Percentiles rank a stretch among this genome's conserved stretches.
phyloP scores from a whole-genome alignment of 352 stramenopile species.

The Aphanomyces invadans region DNA sequence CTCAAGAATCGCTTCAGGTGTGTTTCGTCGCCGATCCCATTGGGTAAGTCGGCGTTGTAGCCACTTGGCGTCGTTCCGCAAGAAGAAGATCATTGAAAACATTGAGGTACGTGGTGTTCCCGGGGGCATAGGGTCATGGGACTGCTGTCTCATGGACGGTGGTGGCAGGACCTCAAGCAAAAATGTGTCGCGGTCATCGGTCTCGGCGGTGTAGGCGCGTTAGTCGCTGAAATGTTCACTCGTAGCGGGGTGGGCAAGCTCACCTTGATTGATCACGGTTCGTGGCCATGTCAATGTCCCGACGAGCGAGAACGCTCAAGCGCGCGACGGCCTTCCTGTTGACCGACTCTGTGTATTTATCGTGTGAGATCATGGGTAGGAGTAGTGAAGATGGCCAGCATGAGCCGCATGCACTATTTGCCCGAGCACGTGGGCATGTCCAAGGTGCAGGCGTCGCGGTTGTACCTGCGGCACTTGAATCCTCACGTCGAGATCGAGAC shows the following conservation, averaged over 20 bases:
- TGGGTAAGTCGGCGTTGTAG: not conserved
- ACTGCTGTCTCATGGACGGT: no score
- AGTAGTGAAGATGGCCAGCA: slow-evolving; percentile 14
- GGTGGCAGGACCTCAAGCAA: not conserved
- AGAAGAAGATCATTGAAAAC: slow-evolving; percentile 19
- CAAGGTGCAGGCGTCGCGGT: slow-evolving; percentile 5
- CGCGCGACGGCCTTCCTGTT: no score
- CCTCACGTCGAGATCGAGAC: slow-evolving; percentile 10
- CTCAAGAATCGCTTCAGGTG: slow-evolving; percentile 8
- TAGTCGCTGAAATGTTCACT: slow-evolving; percentile 14
- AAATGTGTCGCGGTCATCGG: slow-evolving; percentile 8
- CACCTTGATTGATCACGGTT: slow-evolving; percentile 7
- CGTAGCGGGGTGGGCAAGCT: slow-evolving; percentile 4
- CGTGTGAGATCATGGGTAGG: not conserved
- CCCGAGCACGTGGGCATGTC: slow-evolving; percentile 10
- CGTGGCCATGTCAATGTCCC: no score
- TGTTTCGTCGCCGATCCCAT: not conserved
- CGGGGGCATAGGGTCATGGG: not conserved
- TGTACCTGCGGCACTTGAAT: slow-evolving; percentile 4
- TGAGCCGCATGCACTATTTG: slow-evolving; percentile 7
- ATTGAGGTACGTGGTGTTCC: not conserved
- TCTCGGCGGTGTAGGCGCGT: not conserved
- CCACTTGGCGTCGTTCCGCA: slow-evolving; percentile 2
- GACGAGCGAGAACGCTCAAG: no score
- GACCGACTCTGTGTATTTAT: no score